phyloP scores from a whole-genome alignment of 352 stramenopile species.

The Halophytophthora polymorphica region DNA sequence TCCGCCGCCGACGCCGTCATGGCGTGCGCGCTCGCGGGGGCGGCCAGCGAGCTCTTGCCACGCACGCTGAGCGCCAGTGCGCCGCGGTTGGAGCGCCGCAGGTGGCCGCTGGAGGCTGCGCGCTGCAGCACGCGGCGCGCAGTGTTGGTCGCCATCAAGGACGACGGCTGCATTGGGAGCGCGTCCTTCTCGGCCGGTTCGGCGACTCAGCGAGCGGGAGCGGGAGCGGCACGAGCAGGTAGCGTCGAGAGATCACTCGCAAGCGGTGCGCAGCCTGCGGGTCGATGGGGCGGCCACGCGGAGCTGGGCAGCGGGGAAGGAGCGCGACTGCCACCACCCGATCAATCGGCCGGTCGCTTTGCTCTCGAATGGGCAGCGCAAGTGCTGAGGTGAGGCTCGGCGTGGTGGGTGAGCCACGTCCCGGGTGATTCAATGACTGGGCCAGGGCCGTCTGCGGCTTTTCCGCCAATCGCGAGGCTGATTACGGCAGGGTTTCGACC shows the following conservation, averaged over 20 bases:
- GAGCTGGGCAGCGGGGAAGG: not conserved
- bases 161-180: no score
- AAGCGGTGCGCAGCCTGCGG: no score
- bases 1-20: conserved; percentile 13
- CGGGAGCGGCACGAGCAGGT: no score
- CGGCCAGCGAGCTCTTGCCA: conserved; percentile 30
- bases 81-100: conserved; percentile 5
- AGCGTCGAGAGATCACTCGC: no score
- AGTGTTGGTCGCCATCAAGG: not conserved
- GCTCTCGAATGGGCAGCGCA: not conserved
- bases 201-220: no score
- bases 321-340: conserved; percentile 1
- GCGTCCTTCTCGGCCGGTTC: no score
- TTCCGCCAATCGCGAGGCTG: not conserved
- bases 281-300: conserved; percentile 1
- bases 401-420: not conserved
- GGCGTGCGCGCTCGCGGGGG: conserved; percentile 6
- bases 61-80: conserved; percentile 13
- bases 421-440: conserved; percentile 1
- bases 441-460: not conserved
- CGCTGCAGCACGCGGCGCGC: no score
- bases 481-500: not conserved
- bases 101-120: not conserved
- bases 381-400: no score
- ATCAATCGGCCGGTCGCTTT: not conserved